phyloP scores from a whole-genome alignment of 129 eudicot species.

The Daucus carota region DH1_v3.0 NC_030389.2:45649501-45650000 shows the following conservation, averaged over 20 bases:
- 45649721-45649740: conserved; percentile 11
- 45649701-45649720: conserved; percentile 16
- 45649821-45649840: not conserved
- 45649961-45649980: not conserved
- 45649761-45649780: conserved; percentile 37
- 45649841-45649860: not conserved
- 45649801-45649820: conserved; percentile 16
- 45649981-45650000: not conserved
- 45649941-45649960: not conserved
- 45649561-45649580: not conserved
- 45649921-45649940: not conserved
- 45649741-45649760: conserved; percentile 26
- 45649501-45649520: not conserved
- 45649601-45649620: not conserved
- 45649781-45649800: conserved; percentile 54
- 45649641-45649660: conserved; percentile 50
- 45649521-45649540: not conserved
- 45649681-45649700: conserved; percentile 10
- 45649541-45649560: not conserved
- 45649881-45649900: not conserved
- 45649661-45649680: conserved; percentile 51
- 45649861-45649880: not conserved
- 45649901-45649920: not conserved
- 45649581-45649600: not conserved
- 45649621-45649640: not conserved